phyloP scores from a whole-genome alignment of 768 basidiomycete genomes.

The Pleurotus tuoliensis region DNA sequence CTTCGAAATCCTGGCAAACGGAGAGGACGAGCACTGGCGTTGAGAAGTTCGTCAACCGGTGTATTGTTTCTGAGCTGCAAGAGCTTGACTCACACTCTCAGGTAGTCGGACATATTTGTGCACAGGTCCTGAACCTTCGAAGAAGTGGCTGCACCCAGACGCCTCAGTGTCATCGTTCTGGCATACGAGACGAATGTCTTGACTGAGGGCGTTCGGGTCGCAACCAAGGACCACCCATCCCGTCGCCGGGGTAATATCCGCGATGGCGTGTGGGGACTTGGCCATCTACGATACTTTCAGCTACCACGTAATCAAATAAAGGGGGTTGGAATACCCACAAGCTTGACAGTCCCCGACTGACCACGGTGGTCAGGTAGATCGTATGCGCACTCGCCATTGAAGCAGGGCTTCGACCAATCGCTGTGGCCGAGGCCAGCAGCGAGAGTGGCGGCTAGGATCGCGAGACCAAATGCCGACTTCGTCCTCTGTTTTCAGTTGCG shows the following conservation, averaged over 20 bases:
- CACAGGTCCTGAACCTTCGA: constrained; percentile 31
- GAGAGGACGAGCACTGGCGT: constrained; percentile 32
- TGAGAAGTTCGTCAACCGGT: neutral
- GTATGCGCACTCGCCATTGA: constrained; percentile 20
- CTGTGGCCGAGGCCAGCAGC: constrained; percentile 8
- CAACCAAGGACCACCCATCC: constrained; percentile 6
- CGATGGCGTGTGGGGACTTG: constrained; percentile 2
- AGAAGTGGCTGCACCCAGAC: constrained; percentile 36
- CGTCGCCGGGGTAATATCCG: constrained; percentile 3
- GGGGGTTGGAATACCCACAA: constrained; percentile 9
- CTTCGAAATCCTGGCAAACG: constrained; percentile 38
- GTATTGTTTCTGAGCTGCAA: neutral
- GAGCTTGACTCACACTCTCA: constrained; percentile 35
- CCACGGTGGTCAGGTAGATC: constrained; percentile 11
- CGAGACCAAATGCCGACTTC: constrained; percentile 6
- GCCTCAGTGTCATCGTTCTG: constrained; percentile 18
- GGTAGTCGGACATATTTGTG: constrained; percentile 52
- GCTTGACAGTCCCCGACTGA: constrained; percentile 11
- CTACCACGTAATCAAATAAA: neutral
- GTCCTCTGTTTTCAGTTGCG: neutral
- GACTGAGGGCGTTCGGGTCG: neutral
- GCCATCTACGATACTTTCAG: neutral
- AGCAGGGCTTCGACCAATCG: constrained; percentile 21
- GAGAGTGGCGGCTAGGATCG: neutral
- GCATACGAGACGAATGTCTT: constrained; percentile 5